Evolutionary conservation across 768 basidiomycete species (phyloP), one percentile per base, ranked within the genome.

Genomic region (Obba rivulosa): DNA sequence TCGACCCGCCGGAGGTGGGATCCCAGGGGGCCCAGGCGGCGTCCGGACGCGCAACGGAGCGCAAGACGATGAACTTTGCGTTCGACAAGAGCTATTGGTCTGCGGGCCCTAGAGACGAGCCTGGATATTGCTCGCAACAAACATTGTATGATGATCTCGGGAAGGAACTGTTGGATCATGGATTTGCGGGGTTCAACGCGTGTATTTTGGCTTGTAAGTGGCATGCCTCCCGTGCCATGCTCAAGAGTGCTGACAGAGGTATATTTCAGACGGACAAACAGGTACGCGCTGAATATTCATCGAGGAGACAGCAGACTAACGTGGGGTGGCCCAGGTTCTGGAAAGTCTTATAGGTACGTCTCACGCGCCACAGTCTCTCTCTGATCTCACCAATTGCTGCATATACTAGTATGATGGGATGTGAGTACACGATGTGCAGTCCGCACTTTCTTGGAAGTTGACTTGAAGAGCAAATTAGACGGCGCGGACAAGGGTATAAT

Each of bases 31-130:
- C 59, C 8, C 59, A 65, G 57, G 61, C 69, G 47, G 79, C 82
- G 61, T 66, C 78, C 17, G 89, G 88, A 60, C 87, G 90, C 60
- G 88, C 92, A 16, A 85, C 87, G 8, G 94, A 96, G 67, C 83
- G 90, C 57, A 95, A 88, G 72, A 79, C 84, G 5, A 87, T 93
- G 81, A 67, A 78, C 0, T 98, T 98, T 68, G 86, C 87, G 53
- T 98, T 97, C 57, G 95, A 98, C 78, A 95, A 94, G 77, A 89
- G 87, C 46, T 98, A 97, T 67, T 95, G 93, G 94, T 93, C 92
- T 35, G 92, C 92, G 13, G 91, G 93, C 1, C 76, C 87, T 9
- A 76, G 89, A 58, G 88, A 93, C 61, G 95, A 96, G 49, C 85
- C 90, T 0, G 75, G 77, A 13, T 98, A 97, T 62, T 94, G 92